Conservation (phyloP, 495 filamentous ascomycete species). For the Annulohypoxylon moriforme region DNA sequence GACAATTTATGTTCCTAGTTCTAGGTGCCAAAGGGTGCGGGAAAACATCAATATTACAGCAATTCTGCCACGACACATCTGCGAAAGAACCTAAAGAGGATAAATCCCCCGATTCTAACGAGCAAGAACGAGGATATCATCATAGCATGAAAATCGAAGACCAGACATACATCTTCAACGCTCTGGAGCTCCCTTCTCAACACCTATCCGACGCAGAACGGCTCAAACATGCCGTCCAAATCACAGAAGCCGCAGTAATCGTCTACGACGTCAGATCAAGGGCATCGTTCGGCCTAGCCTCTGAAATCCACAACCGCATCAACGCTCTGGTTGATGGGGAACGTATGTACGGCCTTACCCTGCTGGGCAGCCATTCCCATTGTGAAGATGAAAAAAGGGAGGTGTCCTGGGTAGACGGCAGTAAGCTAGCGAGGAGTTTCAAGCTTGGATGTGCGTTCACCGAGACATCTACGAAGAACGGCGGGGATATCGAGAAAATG, state of each 20-base stretch:
- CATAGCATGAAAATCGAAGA: conserved; percentile 48
- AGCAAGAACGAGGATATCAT: conserved; percentile 49
- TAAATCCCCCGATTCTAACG: conserved; percentile 42
- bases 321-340: conserved; percentile 33
- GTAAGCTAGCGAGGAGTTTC: conserved; percentile 43
- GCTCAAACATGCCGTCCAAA: conserved; percentile 51
- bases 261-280: conserved; percentile 54
- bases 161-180: conserved; percentile 51
- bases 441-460: conserved; percentile 44
- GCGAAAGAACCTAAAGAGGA: conserved; percentile 31
- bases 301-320: conserved; percentile 49
- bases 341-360: conserved; percentile 49
- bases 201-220: conserved; percentile 49
- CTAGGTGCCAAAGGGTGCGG: conserved; percentile 55
- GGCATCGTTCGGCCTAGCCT: conserved; percentile 47
- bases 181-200: conserved; percentile 53
- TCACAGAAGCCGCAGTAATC: conserved; percentile 56
- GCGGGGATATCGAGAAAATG: conserved; percentile 50
- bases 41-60: conserved; percentile 54
- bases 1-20: conserved; percentile 56
- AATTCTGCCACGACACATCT: conserved; percentile 52
- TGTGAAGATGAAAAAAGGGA: conserved; percentile 40
- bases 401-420: conserved; percentile 47
- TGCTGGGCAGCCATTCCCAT: conserved; percentile 55
- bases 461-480: conserved; percentile 55